These are phyloP conservation scores for Solanum dulcamara DNA, from an alignment of 257 asterid species.

Conservation along the genomic window DNA sequence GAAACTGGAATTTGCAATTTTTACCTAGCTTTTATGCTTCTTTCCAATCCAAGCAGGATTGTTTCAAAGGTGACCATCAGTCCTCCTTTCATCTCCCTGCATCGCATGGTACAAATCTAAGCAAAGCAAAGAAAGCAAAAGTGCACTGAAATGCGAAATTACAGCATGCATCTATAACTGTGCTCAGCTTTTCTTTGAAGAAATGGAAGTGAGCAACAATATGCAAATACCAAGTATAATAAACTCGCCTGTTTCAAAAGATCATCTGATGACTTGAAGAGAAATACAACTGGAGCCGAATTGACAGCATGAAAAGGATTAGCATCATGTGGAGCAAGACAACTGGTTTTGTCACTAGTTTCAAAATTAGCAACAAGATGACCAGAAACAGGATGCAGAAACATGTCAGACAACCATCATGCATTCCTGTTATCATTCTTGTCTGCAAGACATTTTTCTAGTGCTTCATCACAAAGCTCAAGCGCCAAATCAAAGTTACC, in stretches of 20 bases:
- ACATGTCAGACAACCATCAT: constrained; percentile 2
- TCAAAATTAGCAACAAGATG: not conserved
- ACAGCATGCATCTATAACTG: not conserved
- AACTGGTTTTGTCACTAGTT: not conserved
- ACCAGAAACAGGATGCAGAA: not conserved
- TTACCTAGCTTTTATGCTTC: not conserved
- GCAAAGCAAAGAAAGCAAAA: not conserved
- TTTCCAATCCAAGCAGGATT: not conserved
- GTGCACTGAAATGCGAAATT: not conserved
- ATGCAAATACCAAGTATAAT: not conserved
- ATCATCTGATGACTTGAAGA: not conserved
- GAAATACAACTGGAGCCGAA: not conserved
- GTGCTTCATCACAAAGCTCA: constrained; percentile 81
- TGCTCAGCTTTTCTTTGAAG: not conserved
- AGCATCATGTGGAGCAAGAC: not conserved
- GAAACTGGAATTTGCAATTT: not conserved
- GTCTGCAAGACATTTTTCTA: constrained; percentile 40
- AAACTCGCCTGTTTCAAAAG: not conserved
- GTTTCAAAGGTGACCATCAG: not conserved
- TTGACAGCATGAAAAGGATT: not conserved
- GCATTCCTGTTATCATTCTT: constrained; percentile 17
- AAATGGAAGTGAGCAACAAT: not conserved
- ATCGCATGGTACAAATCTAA: not conserved
- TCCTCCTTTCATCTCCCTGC: not conserved
- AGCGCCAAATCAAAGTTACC: constrained; percentile 64